A percentile compares a stretch with the other conserved stretches of the same genome.
phyloP scores from a whole-genome alignment of 306 rosid species.

The Acmispon strigosus region DNA sequence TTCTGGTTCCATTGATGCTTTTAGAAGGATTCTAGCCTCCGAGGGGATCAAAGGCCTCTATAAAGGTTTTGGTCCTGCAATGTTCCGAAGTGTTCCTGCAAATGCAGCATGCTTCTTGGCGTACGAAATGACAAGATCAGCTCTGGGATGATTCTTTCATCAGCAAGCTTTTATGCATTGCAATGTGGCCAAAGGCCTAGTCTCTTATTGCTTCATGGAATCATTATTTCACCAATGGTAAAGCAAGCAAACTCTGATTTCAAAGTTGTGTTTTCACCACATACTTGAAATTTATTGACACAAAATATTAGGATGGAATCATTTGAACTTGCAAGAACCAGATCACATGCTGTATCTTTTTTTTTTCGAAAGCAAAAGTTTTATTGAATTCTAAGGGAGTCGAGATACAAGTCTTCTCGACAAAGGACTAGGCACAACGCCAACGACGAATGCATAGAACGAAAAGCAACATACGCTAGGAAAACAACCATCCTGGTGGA shows the following conservation, averaged over 20 bases:
- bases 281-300: not conserved
- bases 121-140: slow-evolving; percentile 81
- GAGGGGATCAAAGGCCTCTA: slow-evolving; percentile 84
- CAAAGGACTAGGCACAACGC: no score
- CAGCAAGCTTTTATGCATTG: not conserved
- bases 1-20: slow-evolving; percentile 75
- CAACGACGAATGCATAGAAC: no score
- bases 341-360: no score
- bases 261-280: not conserved
- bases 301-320: not conserved
- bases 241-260: not conserved
- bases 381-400: no score
- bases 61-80: slow-evolving; percentile 96
- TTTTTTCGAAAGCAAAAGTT: no score
- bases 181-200: slow-evolving; percentile 11
- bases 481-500: no score
- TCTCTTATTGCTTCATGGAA: slow-evolving; percentile 12
- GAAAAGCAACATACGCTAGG: no score
- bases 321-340: slow-evolving; percentile 2
- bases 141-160: slow-evolving; percentile 47
- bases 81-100: slow-evolving; percentile 83
- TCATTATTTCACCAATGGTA: slow-evolving; percentile 13
- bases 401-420: no score
- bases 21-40: slow-evolving; percentile 53
- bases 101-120: slow-evolving; percentile 99